Evolutionary conservation across 371 early-diverging fungal species (phyloP), one percentile per base, ranked within the genome.

Genomic region (Apophysomyces variabilis): DNA sequence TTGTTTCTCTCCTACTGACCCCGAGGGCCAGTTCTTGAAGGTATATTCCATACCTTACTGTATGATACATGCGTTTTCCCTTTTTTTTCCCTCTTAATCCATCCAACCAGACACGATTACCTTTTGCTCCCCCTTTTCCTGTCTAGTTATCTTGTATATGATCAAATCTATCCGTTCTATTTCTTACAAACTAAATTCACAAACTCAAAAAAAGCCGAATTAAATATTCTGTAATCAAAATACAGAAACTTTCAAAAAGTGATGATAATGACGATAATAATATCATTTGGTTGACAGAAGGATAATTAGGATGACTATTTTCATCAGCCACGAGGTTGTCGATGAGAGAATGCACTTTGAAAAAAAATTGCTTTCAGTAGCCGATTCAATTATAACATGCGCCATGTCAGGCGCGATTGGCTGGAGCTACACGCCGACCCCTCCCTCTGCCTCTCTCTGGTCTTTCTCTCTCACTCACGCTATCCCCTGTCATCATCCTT

Each of bases 341-440:
- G 16, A 18, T 18, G n/a, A 50, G 54, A 6, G 21, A 21, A 50
- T 18, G 9, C 54, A 18, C 18, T 41, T 41, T 8, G 13, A 41
- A 41, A 50, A 50, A 50, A 50, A 32, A 50, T 3, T 16, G 16
- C 21, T 50, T 50, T 50, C 32, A 50, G 54, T 50, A 50, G 54
- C 54, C 54, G 54, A 21, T 50, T 21, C 6, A 50, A 50, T 9
- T 26, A 11, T 50, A 50, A 26, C 54, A 50, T 50, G 54, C 54
- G 54, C 54, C 54, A 50, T 50, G 54, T 50, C 21, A 50, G 54
- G 54, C 54, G 54, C 21, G 54, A 50, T 50, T 50, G 54, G 54
- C 54, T 21, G 21, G 54, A 47, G 47, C 16, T n/a, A 18, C 9
- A 4, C 54, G 21, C 54, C n/a, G 32, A 26, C 32, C 32, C 32